Evolutionary conservation across 2,329 filamentous ascomycete species (phyloP), one percentile per base, ranked within the genome.

Genomic region (Calonectria henricotiae): DNA sequence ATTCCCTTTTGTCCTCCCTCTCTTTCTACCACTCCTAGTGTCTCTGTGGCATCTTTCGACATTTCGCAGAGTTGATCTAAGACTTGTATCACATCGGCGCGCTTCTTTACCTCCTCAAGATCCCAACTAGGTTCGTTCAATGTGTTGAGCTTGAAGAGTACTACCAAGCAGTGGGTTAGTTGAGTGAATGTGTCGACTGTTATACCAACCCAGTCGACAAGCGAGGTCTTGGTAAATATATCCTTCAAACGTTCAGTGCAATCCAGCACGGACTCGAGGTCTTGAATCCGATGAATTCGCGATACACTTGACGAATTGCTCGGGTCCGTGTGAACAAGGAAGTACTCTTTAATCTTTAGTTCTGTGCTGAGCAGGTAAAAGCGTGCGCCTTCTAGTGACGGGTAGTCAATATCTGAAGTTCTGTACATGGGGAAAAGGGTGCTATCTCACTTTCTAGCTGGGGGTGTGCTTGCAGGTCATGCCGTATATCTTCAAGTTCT

Each of bases 161-260:
- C 67, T 5, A 73, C 67, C 2, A 75, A 17, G 20, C 68, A 70
- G 32, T 73, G 68, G 0, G 62, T 65, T 17, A 74, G 63, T 27
- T 74, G 70, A 1, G 67, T 70, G 39, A 71, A 75, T 13, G 44
- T 39, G 27, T 75, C 73, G 39, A 75, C 73, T 13, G n/a, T 71
- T 15, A 73, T 64, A 5, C 72, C 72, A 5, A 64, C 12, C 63
- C 71, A 66, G n/a, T 65, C 63, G 20, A 30, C 37, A 2, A 73
- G 49, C 1, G 64, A 49, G 51, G 68, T 41, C 2, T 67, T 67
- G 12, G 49, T 44, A 9, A 71, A 39, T 4, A 67, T 30, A 7
- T 13, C 39, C 3, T 74, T 35, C 47, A 71, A 73, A 25, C 27
- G 44, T 27, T 73, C 73, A 1, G 54, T 44, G 20, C 47, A 67